Base-by-base conservation (phyloP, 2,329 filamentous ascomycete genomes). In the Penicillium digitatum region DNA sequence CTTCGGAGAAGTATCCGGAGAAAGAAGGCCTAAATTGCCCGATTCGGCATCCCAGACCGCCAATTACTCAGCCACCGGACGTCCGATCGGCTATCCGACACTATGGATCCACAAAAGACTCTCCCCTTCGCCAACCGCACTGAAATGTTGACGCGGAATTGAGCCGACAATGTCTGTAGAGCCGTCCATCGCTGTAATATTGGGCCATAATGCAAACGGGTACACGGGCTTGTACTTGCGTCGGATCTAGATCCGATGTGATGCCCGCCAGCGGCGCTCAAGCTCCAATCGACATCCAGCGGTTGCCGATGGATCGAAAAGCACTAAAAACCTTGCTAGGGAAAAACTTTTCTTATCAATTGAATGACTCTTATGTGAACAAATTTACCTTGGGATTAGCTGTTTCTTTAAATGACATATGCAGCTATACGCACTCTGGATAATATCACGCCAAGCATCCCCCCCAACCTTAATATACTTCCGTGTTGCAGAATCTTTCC, bases 21-120 rank as follows among this genome's bases (percentile, higher is more conserved):
- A 32, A 32, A 29, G n/a, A 26, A 31, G 31, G 34, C 24, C 29
- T n/a, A 22, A 31, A 14, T 38, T 37, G 0, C 49, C 32, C 1
- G 16, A 52, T 52, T 24, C 40, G 31, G 49, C 16, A 38, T 37
- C 24, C 26, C 26, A 5, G 29, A 29, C 40, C 51, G 39, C 3
- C 9, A 37, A 39, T 61, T 57, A 55, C 47, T 55, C 49, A 55
- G 44, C 9, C 1, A 35, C 48, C 61, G 60, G 60, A 39, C 5
- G 20, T 60, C 60, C 62, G 58, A 59, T 64, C 63, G 63, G 63
- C 50, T 24, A 39, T 65, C 63, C 62, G 62, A 65, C 26, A 38
- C 18, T 6, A 22, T 31, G 43, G 48, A 47, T 56, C 62, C 62
- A 62, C 62, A 32, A 20, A 34, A 39, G 40, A 29, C n/a, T 29